Evolutionary conservation across 805 yeast genomes (phyloP).

Genomic region (Metschnikowia matae): DNA sequence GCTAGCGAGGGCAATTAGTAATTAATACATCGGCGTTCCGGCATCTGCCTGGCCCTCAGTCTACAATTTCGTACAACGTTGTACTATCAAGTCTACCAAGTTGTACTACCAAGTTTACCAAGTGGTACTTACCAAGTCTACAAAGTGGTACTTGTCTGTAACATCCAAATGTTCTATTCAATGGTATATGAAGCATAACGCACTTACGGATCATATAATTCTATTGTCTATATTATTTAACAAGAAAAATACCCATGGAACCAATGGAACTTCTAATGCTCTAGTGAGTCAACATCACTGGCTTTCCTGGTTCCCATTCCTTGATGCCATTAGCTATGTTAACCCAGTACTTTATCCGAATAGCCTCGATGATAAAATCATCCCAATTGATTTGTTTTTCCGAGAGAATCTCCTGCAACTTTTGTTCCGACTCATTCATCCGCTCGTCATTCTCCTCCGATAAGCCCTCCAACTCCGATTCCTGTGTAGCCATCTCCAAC

Average conservation of each 20-base stretch:
- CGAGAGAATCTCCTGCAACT: conserved; percentile 45
- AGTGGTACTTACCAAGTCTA: no score
- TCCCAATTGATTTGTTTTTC: conserved; percentile 45
- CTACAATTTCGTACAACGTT: no score
- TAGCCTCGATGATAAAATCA: conserved; percentile 59
- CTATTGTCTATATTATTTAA: no score
- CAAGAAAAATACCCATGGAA: not conserved
- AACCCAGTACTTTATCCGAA: conserved; percentile 77
- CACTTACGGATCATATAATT: no score
- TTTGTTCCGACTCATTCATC: conserved; percentile 42
- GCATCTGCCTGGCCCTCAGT: not conserved
- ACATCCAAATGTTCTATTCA: no score
- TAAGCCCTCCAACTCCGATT: conserved; percentile 52
- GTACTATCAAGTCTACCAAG: no score
- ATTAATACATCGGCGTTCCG: not conserved
- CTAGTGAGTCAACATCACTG: conserved; percentile 61
- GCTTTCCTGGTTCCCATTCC: conserved; percentile 74
- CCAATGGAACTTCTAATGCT: not conserved
- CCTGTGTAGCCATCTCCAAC: conserved; percentile 60
- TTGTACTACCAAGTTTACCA: no score
- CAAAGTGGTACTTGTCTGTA: no score
- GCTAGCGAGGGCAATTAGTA: conserved; percentile 31
- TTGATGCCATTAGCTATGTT: conserved; percentile 69
- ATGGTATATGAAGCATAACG: no score
- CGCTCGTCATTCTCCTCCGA: conserved; percentile 55